Evolutionary conservation across 352 stramenopile species (phyloP).

Genomic region (Lagenidium sp.): DNA sequence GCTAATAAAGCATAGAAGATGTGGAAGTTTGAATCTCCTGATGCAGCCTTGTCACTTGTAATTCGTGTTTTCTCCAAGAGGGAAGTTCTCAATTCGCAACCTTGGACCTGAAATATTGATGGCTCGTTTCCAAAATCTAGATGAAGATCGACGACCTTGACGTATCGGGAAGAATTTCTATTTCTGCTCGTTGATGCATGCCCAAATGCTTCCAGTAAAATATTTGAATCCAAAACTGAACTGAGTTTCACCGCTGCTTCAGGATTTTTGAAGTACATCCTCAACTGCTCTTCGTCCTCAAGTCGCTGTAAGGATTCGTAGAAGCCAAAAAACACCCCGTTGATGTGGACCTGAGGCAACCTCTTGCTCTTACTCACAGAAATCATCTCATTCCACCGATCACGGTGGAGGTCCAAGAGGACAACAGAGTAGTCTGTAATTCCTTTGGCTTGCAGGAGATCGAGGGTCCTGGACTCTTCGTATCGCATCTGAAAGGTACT

Average conservation of each 20-base stretch:
- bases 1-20: conserved; percentile 61
- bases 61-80: conserved; percentile 62
- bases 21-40: conserved; percentile 48
- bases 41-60: conserved; percentile 12
- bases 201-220: conserved; percentile 70
- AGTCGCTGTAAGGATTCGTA: conserved; percentile 72
- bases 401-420: conserved; percentile 48
- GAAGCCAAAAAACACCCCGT: conserved; percentile 65
- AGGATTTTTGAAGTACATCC: conserved; percentile 72
- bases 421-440: conserved; percentile 60
- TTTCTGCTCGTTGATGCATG: conserved; percentile 60
- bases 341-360: conserved; percentile 65
- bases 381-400: conserved; percentile 63
- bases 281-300: conserved; percentile 70
- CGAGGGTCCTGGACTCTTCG: conserved; percentile 61
- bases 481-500: conserved; percentile 79
- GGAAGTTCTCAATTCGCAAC: conserved; percentile 47
- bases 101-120: conserved; percentile 40
- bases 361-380: conserved; percentile 56
- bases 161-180: conserved; percentile 68
- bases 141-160: conserved; percentile 44
- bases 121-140: conserved; percentile 36
- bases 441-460: conserved; percentile 63
- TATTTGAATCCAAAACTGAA: conserved; percentile 53
- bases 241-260: conserved; percentile 48